These are phyloP conservation scores for Phialemonium atrogriseum DNA, from an alignment of 2,329 filamentous ascomycete species.

Conservation along the genomic window DNA sequence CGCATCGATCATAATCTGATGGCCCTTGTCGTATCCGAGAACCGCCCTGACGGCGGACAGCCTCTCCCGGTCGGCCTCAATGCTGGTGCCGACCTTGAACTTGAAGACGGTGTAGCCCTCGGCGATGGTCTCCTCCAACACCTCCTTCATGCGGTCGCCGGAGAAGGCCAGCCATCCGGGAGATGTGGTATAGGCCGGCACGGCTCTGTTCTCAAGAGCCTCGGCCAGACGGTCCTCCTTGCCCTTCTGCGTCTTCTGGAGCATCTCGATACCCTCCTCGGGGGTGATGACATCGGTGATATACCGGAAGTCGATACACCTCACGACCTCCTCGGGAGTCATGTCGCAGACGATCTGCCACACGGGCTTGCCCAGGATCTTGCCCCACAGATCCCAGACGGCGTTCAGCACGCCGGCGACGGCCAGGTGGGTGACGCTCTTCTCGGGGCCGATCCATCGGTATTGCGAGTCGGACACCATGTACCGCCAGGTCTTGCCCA, in stretches of 20 bases:
- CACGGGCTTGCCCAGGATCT: constrained; percentile 75
- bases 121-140: constrained; percentile 65
- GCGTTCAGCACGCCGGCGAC: constrained; percentile 85
- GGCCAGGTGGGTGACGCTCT: constrained; percentile 87
- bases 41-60: constrained; percentile 68
- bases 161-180: constrained; percentile 89
- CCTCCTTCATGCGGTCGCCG: constrained; percentile 72
- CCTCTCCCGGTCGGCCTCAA: constrained; percentile 65
- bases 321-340: constrained; percentile 77
- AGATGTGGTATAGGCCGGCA: constrained; percentile 84
- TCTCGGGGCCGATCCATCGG: constrained; percentile 89
- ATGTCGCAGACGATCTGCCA: constrained; percentile 88
- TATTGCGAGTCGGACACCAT: constrained; percentile 83
- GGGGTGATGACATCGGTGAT: constrained; percentile 90
- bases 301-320: constrained; percentile 88
- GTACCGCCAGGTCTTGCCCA: constrained; percentile 84
- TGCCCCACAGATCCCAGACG: constrained; percentile 90
- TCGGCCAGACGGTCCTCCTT: constrained; percentile 67
- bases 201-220: constrained; percentile 63
- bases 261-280: constrained; percentile 67
- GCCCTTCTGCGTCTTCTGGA: constrained; percentile 55
- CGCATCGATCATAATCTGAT: constrained; percentile 84
- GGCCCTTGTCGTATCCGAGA: constrained; percentile 73
- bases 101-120: constrained; percentile 84
- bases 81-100: constrained; percentile 71